Percentiles rank a stretch among this genome's conserved stretches.
These are phyloP conservation scores for Choricystis sp. DNA, from an alignment of 139 green algal species.

Conservation along the genomic window DNA sequence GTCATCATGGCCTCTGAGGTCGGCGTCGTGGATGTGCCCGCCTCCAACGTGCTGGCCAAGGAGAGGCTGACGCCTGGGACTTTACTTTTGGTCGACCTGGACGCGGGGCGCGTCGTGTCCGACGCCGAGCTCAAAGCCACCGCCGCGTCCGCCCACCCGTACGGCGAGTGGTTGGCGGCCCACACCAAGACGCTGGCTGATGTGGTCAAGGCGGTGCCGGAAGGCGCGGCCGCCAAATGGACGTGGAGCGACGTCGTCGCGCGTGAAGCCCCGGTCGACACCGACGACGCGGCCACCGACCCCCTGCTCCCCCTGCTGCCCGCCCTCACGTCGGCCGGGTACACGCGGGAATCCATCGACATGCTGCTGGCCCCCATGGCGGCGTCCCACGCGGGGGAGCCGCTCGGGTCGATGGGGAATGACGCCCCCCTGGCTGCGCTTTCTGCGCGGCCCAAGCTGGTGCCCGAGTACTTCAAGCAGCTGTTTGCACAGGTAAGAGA, in stretches of 20 bases:
- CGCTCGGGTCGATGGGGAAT: constrained; percentile 94
- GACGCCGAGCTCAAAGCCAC: constrained; percentile 60
- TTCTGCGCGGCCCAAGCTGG: constrained; percentile 52
- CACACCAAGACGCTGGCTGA: constrained; percentile 50
- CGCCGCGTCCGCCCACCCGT: constrained; percentile 54
- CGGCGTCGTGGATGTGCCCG: constrained; percentile 80
- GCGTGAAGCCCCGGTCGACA: too few relatives aligned
- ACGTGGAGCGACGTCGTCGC: too few relatives aligned
- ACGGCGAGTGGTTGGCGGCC: constrained; percentile 62
- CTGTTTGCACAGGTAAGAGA: constrained; percentile 78
- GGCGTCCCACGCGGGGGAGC: constrained; percentile 44
- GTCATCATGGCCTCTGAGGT: constrained; percentile 55
- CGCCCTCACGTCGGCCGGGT: constrained; percentile 39
- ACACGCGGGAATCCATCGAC: constrained; percentile 82
- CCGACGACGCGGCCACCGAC: neutral
- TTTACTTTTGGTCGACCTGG: constrained; percentile 94
- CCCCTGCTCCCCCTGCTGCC: constrained; percentile 15
- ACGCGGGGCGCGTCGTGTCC: constrained; percentile 59
- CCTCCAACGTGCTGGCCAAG: constrained; percentile 67
- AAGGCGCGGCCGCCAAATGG: neutral
- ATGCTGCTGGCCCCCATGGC: constrained; percentile 85
- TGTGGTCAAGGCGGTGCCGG: constrained; percentile 26
- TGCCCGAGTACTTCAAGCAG: constrained; percentile 97
- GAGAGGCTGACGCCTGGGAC: constrained; percentile 90
- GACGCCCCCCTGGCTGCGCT: constrained; percentile 77